phyloP scores from a whole-genome alignment of 768 basidiomycete species.

The Tulasnella sp. region DNA sequence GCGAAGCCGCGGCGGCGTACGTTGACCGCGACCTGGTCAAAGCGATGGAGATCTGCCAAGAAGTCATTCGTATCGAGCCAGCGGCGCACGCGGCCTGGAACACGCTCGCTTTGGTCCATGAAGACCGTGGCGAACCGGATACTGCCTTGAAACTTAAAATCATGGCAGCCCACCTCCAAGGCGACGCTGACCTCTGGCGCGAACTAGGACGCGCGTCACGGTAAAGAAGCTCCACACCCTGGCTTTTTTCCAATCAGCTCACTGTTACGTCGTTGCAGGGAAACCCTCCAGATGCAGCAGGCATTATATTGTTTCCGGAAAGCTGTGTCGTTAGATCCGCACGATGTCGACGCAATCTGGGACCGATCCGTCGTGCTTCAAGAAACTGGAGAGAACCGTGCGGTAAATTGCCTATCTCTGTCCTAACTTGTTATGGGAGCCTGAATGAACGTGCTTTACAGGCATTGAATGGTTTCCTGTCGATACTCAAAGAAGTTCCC shows the following conservation, averaged over 20 bases:
- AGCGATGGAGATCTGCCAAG: slow-evolving; percentile 70
- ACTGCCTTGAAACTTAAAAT: slow-evolving; percentile 74
- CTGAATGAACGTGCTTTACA: slow-evolving; percentile 20
- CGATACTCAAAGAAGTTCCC: slow-evolving; percentile 61
- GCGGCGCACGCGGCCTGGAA: slow-evolving; percentile 74
- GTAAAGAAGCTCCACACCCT: slow-evolving; percentile 30
- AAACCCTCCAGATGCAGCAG: slow-evolving; percentile 64
- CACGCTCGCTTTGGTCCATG: slow-evolving; percentile 73
- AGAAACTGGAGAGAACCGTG: slow-evolving; percentile 55
- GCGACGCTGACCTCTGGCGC: slow-evolving; percentile 82
- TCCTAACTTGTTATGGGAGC: background rate
- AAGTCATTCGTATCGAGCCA: slow-evolving; percentile 90
- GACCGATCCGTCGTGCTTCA: slow-evolving; percentile 75
- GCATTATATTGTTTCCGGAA: slow-evolving; percentile 88
- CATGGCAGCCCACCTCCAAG: slow-evolving; percentile 78
- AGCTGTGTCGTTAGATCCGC: slow-evolving; percentile 61
- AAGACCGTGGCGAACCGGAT: slow-evolving; percentile 52
- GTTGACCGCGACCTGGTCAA: slow-evolving; percentile 53
- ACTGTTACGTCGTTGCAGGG: slow-evolving; percentile 30
- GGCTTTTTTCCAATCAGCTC: background rate
- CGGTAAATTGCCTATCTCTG: slow-evolving; percentile 32
- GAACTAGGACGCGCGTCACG: slow-evolving; percentile 60
- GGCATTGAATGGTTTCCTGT: slow-evolving; percentile 52
- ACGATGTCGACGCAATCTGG: slow-evolving; percentile 78
- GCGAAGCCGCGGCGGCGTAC: slow-evolving; percentile 79